Conservation (phyloP, 2,329 filamentous ascomycete genomes). For the Pseudogymnoascus sp. region DNA sequence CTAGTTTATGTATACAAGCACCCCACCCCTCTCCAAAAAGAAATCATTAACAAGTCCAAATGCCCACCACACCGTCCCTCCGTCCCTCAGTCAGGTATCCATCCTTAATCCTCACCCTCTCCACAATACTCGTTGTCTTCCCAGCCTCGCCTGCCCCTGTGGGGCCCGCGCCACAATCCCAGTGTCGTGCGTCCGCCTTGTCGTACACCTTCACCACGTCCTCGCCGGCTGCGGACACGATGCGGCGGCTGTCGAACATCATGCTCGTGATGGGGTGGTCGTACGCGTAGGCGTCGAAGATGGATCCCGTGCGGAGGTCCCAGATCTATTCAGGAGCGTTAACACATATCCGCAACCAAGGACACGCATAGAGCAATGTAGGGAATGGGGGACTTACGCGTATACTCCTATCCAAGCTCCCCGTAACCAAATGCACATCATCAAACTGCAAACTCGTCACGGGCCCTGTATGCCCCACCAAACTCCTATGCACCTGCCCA, state of each 20-base stretch:
- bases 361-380: not conserved
- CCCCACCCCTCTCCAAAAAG: not conserved
- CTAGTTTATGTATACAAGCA: not conserved
- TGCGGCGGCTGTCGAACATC: conserved; percentile 91
- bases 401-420: conserved; percentile 85
- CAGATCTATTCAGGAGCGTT: conserved; percentile 63
- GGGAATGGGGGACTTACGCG: conserved; percentile 54
- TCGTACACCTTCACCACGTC: conserved; percentile 97
- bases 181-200: conserved; percentile 90
- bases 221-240: conserved; percentile 83
- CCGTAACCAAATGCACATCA: conserved; percentile 88
- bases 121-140: conserved; percentile 60
- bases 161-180: conserved; percentile 87
- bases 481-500: conserved; percentile 90
- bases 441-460: conserved; percentile 95
- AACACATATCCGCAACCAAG: not conserved
- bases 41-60: conserved; percentile 65
- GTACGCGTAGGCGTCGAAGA: conserved; percentile 93
- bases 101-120: conserved; percentile 83
- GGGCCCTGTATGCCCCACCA: conserved; percentile 91
- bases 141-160: conserved; percentile 54
- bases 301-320: conserved; percentile 93
- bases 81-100: conserved; percentile 90
- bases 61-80: conserved; percentile 76
- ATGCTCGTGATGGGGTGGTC: conserved; percentile 86